Base-by-base conservation (phyloP, 352 stramenopile genomes). In the Sclerospora graminicola region DNA sequence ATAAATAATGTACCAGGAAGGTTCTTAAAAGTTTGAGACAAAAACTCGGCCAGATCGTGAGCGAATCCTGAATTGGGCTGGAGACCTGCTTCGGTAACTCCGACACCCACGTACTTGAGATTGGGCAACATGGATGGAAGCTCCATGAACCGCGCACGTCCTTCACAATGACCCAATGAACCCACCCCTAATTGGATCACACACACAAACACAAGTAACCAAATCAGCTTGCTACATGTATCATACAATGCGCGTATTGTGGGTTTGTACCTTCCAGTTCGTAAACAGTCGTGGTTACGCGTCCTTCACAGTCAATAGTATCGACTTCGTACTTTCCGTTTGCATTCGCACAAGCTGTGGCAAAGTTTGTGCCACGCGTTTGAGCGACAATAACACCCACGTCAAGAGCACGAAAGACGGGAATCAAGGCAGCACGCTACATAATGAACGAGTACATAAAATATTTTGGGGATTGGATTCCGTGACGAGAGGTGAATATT, bases 301-400 rank as follows among this genome's bases (percentile, higher is more conserved):
- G 16, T 38, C 63, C 24, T 51, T 55, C 15, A 80, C 41, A 32
- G 13, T 32, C 8, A 43, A 85, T 65, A 5, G 61, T 82, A 53
- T 87, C 77, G 13, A 85, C 57, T 43, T 87, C 74, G 51, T 87
- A 89, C 23, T 48, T 50, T 23, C 67, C 58, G 14, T 66, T 30
- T 5, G 46, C 35, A 3, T 44, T 41, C 13, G 47, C 41, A 32
- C 64, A 80, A 3, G 48, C 51, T n/a, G 61, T 48, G 10, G 64
- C 63, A 43, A 89, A 89, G 50, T 63, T 68, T 1, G 37, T 51
- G 5, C 74, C 72, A 15, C 77, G 64, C 2, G 74, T 70, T 53
- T 89, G 77, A 26, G 70, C 54, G n/a, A 89, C 45, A 8, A 89
- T 48, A 8, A 83, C 72, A n/a, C 40, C 43, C 21, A 47, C 60